phyloP scores from a whole-genome alignment of 164 flowering plant species.

The Sedum album region DNA sequence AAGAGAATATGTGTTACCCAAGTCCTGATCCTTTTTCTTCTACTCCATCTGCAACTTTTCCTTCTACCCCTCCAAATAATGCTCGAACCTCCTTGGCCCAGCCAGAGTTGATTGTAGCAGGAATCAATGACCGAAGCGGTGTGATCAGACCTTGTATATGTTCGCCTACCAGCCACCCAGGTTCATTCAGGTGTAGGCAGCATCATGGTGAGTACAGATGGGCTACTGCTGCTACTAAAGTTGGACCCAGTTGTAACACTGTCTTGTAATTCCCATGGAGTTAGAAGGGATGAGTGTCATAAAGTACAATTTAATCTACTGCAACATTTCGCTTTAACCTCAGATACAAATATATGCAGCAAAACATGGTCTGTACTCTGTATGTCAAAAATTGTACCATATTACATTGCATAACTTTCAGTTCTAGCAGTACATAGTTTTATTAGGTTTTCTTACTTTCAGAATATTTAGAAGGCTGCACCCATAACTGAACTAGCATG shows the following conservation, averaged over 20 bases:
- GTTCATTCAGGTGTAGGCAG: slow-evolving; percentile 30
- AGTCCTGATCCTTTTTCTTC: neutral
- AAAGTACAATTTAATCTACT: neutral
- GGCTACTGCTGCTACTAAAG: slow-evolving; percentile 10
- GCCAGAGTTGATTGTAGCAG: neutral
- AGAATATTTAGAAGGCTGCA: too few species aligned
- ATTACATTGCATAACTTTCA: too few species aligned
- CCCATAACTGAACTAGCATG: too few species aligned
- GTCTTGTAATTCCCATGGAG: neutral
- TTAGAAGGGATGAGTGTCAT: neutral
- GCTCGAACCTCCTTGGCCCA: neutral
- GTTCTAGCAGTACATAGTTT: too few species aligned
- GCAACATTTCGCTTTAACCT: neutral
- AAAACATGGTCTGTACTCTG: too few species aligned
- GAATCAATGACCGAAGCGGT: neutral
- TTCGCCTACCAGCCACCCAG: slow-evolving; percentile 29
- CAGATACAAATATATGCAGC: too few species aligned
- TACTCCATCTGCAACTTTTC: neutral
- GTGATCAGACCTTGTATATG: slow-evolving; percentile 17
- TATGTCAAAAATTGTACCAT: too few species aligned
- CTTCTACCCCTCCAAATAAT: neutral
- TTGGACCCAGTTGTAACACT: neutral
- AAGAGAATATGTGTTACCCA: neutral
- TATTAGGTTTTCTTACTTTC: too few species aligned
- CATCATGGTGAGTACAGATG: slow-evolving; percentile 23